These are phyloP conservation scores for Pythium grandisporangium DNA, from an alignment of 352 stramenopile genomes.

Conservation along the genomic window DNA sequence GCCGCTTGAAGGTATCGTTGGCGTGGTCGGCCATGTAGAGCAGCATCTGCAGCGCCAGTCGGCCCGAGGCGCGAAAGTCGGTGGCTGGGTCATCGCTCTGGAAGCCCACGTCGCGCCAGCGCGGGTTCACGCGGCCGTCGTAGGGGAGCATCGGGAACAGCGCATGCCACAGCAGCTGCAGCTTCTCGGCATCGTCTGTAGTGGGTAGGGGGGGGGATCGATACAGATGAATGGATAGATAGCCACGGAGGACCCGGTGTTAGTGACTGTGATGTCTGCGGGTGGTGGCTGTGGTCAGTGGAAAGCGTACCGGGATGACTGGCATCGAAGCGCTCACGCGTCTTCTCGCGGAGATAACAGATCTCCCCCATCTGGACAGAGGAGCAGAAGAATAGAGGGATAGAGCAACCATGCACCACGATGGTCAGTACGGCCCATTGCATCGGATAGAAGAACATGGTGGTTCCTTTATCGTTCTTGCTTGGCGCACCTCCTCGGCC, in stretches of 20 bases:
- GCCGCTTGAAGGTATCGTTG: conserved; percentile 69
- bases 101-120: conserved; percentile 58
- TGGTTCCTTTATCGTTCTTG: conserved; percentile 4
- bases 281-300: too few relatives aligned
- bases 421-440: too few relatives aligned
- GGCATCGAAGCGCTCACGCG: conserved; percentile 47
- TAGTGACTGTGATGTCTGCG: too few relatives aligned
- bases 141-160: conserved; percentile 57
- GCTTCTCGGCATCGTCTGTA: conserved; percentile 49
- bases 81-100: conserved; percentile 59
- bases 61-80: conserved; percentile 48
- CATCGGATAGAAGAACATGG: too few relatives aligned
- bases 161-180: conserved; percentile 53
- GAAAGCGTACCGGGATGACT: conserved; percentile 9
- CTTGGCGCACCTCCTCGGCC: conserved; percentile 27
- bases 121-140: conserved; percentile 49
- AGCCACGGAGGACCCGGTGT: neutral
- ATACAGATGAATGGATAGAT: neutral
- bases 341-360: conserved; percentile 42
- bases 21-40: conserved; percentile 58
- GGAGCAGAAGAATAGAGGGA: too few relatives aligned
- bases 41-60: conserved; percentile 51
- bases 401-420: too few relatives aligned
- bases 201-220: neutral
- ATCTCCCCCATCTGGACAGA: conserved; percentile 60